Percentiles rank a stretch among this genome's conserved stretches.
Conservation (phyloP, 768 basidiomycete species). For the Kwoniella heveanensis region DNA sequence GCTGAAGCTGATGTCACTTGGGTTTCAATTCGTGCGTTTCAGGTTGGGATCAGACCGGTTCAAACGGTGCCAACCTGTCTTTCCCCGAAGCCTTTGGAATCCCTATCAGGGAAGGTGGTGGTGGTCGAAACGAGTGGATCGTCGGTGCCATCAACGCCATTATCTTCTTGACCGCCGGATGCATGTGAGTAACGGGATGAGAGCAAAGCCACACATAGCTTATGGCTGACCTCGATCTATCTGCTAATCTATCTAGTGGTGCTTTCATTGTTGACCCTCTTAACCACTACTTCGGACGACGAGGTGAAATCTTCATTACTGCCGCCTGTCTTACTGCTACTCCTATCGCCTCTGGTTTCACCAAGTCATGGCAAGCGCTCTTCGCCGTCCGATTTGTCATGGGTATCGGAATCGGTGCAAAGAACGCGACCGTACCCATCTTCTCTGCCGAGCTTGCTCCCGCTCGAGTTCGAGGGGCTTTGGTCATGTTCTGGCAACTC, state of each 20-base stretch:
- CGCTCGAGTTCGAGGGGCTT: constrained; percentile 79
- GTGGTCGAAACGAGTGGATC: constrained; percentile 45
- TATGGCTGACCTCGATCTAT: background rate
- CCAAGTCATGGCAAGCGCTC: constrained; percentile 44
- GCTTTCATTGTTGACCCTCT: constrained; percentile 62
- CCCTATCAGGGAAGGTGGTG: constrained; percentile 16
- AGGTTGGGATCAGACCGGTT: constrained; percentile 53
- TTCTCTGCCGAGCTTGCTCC: constrained; percentile 79
- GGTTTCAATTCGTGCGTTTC: background rate
- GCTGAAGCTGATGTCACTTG: background rate
- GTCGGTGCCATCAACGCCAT: constrained; percentile 48
- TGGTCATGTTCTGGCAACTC: constrained; percentile 84
- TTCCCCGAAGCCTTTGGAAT: constrained; percentile 55
- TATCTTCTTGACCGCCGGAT: constrained; percentile 44
- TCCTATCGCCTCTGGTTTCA: constrained; percentile 52
- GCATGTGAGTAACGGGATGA: constrained; percentile 36
- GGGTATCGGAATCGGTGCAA: constrained; percentile 53
- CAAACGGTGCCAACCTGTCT: constrained; percentile 51
- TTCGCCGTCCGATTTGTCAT: constrained; percentile 44
- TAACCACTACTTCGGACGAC: constrained; percentile 65
- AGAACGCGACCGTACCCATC: constrained; percentile 63
- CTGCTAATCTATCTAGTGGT: constrained; percentile 13
- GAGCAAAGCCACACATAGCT: too few species aligned
- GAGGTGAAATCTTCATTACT: constrained; percentile 64
- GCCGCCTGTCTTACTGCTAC: constrained; percentile 58